A percentile compares a stretch with the other conserved stretches of the same genome.
These are phyloP conservation scores for Pseudisothecium myosuroides DNA, from an alignment of 225 moss, liverwort and hornwort species.

Conservation along the genomic window DNA sequence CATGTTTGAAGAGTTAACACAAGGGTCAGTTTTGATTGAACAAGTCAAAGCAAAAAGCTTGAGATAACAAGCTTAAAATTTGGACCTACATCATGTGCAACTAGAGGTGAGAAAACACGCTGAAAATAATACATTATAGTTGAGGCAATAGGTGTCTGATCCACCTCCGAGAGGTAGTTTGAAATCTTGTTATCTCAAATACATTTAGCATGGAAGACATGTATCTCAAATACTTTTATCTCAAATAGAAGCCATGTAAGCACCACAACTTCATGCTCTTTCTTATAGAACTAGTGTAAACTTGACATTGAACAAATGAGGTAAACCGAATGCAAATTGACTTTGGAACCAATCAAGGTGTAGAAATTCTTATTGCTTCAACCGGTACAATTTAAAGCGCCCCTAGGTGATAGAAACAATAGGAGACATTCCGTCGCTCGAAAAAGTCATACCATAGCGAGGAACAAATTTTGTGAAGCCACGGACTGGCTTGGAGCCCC, in stretches of 20 bases:
- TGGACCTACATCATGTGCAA: neutral
- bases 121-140: neutral
- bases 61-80: neutral
- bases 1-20: neutral
- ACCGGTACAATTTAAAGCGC: neutral
- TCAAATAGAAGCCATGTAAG: neutral
- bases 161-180: neutral
- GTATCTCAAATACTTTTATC: too few relatives aligned
- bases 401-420: neutral
- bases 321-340: neutral
- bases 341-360: neutral
- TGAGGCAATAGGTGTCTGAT: neutral
- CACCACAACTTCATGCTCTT: neutral
- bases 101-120: neutral
- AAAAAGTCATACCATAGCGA: constrained; percentile 19
- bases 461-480: constrained; percentile 54
- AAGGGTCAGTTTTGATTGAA: neutral
- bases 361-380: neutral
- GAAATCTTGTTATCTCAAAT: neutral
- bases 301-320: neutral
- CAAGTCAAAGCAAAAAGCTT: neutral
- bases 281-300: neutral
- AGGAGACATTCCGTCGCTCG: neutral
- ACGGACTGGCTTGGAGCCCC: constrained; percentile 20
- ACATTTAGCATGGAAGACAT: neutral